Percentiles rank a stretch among this genome's conserved stretches.
These are phyloP conservation scores for Amauroascus verrucosus DNA, from an alignment of 2,329 filamentous ascomycete genomes.

Conservation along the genomic window DNA sequence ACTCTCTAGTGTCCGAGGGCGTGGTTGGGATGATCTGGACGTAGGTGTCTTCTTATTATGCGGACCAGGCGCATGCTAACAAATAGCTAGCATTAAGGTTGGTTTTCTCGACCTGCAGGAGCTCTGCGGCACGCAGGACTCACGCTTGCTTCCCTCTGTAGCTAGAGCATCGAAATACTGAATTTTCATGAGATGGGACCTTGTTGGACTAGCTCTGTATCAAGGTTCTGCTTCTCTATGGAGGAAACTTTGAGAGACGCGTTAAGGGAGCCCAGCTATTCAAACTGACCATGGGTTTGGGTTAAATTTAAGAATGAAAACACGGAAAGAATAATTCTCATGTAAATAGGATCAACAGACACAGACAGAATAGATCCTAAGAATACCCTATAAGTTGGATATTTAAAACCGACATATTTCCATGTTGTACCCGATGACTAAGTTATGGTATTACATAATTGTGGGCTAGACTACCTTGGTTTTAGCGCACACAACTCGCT, in stretches of 20 bases:
- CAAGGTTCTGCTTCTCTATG: no score
- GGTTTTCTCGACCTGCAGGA: background rate
- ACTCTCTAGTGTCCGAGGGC: conserved; percentile 68
- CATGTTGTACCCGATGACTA: no score
- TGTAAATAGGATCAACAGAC: background rate
- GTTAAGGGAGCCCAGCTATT: background rate
- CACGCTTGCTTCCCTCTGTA: no score
- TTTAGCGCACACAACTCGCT: conserved; percentile 28
- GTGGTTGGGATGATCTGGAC: conserved; percentile 63
- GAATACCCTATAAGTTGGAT: background rate
- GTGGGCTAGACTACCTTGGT: conserved; percentile 9
- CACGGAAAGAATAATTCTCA: no score
- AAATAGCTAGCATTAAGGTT: conserved; percentile 1
- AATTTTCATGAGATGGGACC: background rate
- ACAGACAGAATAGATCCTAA: background rate
- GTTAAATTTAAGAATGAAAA: no score
- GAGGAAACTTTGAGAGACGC: background rate
- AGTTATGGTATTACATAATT: conserved; percentile 13
- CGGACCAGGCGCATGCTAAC: background rate
- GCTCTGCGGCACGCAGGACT: no score
- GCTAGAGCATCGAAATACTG: background rate
- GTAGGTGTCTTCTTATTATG: conserved; percentile 13
- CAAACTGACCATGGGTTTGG: no score
- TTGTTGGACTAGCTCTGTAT: no score
- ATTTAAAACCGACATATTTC: background rate